Percentiles rank a stretch among this genome's conserved stretches.
phyloP scores from a whole-genome alignment of 176 grass and related monocot species.

The barley (Hordeum vulgare) region DNA sequence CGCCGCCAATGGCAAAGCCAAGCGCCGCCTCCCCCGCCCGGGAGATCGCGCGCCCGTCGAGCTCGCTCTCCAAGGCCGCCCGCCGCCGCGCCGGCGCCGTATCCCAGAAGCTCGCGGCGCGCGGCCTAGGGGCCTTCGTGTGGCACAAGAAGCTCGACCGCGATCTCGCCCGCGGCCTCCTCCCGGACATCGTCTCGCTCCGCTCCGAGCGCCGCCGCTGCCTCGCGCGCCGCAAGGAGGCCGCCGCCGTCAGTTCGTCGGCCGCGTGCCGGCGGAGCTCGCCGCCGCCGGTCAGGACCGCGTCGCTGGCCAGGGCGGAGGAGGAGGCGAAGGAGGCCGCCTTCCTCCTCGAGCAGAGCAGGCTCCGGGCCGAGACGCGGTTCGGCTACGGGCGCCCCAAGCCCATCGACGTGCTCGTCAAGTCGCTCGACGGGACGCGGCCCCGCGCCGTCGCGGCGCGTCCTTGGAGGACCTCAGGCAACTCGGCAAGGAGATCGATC shows the following conservation, averaged over 20 bases:
- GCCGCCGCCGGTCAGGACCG: background rate
- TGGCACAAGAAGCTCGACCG: slow-evolving; percentile 37
- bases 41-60: background rate
- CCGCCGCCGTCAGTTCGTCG: background rate
- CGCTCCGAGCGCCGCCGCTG: slow-evolving; percentile 13
- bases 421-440: slow-evolving; percentile 3
- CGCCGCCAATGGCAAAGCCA: background rate
- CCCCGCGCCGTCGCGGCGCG: slow-evolving; percentile 4
- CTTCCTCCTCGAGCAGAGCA: slow-evolving; percentile 40
- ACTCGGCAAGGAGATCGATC: slow-evolving; percentile 7
- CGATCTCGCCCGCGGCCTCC: slow-evolving; percentile 29
- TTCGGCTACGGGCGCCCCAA: slow-evolving; percentile 16
- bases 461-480: slow-evolving; percentile 5
- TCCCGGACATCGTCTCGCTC: background rate
- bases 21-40: background rate
- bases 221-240: slow-evolving; percentile 21
- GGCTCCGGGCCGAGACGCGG: slow-evolving; percentile 29
- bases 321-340: slow-evolving; percentile 24
- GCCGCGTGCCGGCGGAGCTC: background rate
- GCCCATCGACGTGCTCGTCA: slow-evolving; percentile 37
- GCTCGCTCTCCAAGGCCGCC: background rate
- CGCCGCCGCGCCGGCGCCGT: slow-evolving; percentile 27
- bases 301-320: background rate
- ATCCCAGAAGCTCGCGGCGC: slow-evolving; percentile 25
- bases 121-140: slow-evolving; percentile 29